phyloP scores from a whole-genome alignment of 306 rosid species.

The Lathyrus oleraceus region DNA sequence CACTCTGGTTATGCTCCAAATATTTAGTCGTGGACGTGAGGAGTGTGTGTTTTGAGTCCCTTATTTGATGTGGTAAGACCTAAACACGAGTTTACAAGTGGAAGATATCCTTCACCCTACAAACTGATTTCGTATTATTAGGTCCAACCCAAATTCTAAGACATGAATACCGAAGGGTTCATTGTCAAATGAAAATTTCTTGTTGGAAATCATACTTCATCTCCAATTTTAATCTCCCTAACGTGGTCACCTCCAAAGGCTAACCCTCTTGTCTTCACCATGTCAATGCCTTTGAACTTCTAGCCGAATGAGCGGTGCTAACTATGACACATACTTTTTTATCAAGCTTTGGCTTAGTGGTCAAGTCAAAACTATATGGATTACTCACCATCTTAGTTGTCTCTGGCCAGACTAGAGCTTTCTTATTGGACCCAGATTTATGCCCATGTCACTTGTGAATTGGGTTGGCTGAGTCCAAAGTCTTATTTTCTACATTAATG shows the following conservation, averaged over 20 bases:
- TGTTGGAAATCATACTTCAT: neutral
- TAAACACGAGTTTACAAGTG: neutral
- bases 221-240: neutral
- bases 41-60: no score
- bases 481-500: no score
- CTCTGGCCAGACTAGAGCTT: neutral
- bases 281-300: neutral
- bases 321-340: neutral
- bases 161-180: neutral
- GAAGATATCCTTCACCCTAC: neutral
- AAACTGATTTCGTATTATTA: no score
- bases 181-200: neutral
- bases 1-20: neutral
- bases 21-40: no score
- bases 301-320: neutral
- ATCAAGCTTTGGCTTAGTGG: neutral
- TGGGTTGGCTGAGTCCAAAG: no score
- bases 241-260: neutral
- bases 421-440: no score
- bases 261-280: neutral
- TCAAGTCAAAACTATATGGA: no score
- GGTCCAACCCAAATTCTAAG: neutral
- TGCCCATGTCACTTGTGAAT: no score
- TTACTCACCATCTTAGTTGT: no score
- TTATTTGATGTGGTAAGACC: neutral